Base-by-base conservation (phyloP, 805 yeast species). In the Lachancea dasiensis region DNA sequence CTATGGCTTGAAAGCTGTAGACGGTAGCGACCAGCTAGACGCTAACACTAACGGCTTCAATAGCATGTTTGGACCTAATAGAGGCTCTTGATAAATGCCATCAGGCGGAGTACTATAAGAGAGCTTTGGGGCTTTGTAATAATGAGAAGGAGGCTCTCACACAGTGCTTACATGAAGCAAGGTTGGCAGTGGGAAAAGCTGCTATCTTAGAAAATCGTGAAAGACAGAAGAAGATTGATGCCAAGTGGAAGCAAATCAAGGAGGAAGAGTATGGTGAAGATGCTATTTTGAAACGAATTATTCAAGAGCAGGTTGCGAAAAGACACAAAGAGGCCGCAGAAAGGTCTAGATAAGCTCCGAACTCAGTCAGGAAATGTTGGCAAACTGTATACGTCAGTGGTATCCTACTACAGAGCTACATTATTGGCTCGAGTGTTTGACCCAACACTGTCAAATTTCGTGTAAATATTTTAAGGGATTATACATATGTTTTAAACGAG, bases 61-160 rank as follows among this genome's bases (percentile, higher is more conserved):
- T 40, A 72, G 82, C 82, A 14, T 90, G 98, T 60, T 77, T 74
- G 36, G 84, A 81, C 44, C 71, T 86, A 27, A 86, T 92, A 58
- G 79, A 81, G 44, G 96, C 95, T 0, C 72, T 90, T 5, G 95
- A 90, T 51, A 81, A 85, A 56, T 90, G 98, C 58, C 96, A 89
- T 52, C 71, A 76, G 41, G 70, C 70, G 38, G 81, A 79, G 39
- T 81, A 79, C 48, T 49, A 82, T 43, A 71, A 75, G 47, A 76
- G 83, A 56, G 79, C 84, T 6, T 66, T 86, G 48, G 97, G 97
- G 19, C 68, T 75, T 42, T 90, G 98, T 64, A 86, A 86, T 61
- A 77, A 79, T 37, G 80, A 82, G 51, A 87, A 87, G 52, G 85
- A 82, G 45, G 89, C 83, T 36, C 69, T 92, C 37, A 64, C 81